Evolutionary conservation across 164 flowering plant genomes (phyloP).

Genomic region (Cinnamomum micranthum): DNA sequence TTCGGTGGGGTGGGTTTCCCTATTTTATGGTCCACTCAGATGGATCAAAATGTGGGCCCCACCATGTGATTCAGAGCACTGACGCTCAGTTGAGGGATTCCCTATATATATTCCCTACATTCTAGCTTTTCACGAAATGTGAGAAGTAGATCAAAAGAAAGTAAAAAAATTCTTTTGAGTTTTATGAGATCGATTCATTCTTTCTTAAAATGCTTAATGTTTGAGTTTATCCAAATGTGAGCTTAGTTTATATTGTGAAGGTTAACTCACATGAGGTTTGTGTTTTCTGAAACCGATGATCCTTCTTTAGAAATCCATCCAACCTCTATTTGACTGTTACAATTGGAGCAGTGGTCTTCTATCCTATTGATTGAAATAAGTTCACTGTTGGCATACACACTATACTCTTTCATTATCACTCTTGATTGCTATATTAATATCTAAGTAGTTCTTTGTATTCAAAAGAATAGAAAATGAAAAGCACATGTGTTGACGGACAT

Average conservation of each 20-base stretch:
- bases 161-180: no score
- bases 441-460: background rate
- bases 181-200: no score
- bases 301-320: conserved; percentile 1
- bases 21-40: no score
- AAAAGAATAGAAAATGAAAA: no score
- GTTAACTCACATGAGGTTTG: background rate
- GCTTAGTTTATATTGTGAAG: background rate
- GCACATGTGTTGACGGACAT: background rate
- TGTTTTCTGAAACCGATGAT: conserved; percentile 1
- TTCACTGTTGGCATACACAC: background rate
- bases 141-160: no score
- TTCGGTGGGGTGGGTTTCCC: no score
- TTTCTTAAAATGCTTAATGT: no score
- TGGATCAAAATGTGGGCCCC: no score
- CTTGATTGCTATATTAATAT: background rate
- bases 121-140: no score
- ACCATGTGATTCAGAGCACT: no score
- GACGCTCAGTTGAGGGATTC: no score
- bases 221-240: background rate
- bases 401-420: background rate
- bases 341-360: background rate
- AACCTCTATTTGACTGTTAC: conserved; percentile 1
- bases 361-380: background rate
- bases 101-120: no score